phyloP scores from a whole-genome alignment of 2,329 filamentous ascomycete genomes.

The Fusarium phyllophilum region DNA sequence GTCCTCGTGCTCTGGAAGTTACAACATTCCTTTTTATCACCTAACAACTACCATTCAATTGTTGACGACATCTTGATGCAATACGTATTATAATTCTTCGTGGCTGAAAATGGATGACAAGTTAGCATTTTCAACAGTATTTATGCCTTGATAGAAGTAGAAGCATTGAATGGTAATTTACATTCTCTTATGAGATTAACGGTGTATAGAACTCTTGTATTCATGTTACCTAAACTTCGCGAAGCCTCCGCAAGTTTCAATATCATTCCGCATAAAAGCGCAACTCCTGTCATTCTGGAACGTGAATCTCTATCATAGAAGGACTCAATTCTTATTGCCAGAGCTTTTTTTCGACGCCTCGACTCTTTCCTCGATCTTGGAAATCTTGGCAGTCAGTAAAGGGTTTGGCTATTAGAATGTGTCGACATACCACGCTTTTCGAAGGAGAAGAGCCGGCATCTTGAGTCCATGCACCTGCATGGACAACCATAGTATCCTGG shows the following conservation, averaged over 20 bases:
- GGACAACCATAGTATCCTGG: not conserved
- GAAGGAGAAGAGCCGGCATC: not conserved
- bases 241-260: not conserved
- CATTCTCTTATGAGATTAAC: rapidly evolving
- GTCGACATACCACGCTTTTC: not conserved
- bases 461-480: conserved; percentile 3
- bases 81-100: not conserved
- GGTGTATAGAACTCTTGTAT: not conserved
- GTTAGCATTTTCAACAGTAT: rapidly evolving
- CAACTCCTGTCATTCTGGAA: not conserved
- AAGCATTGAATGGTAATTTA: rapidly evolving
- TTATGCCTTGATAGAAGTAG: not conserved
- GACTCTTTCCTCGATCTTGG: not conserved
- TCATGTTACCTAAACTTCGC: not conserved
- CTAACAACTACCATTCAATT: too few relatives aligned
- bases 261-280: too few relatives aligned
- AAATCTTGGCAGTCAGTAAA: not conserved
- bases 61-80: too few relatives aligned
- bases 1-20: not conserved
- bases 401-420: rapidly evolving
- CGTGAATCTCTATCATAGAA: not conserved
- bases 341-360: not conserved
- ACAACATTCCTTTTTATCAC: not conserved
- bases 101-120: rapidly evolving
- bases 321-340: not conserved